Percentiles rank a stretch among this genome's conserved stretches.
Conservation (phyloP, 805 yeast genomes). For the Kurtzmaniella fragi region DNA sequence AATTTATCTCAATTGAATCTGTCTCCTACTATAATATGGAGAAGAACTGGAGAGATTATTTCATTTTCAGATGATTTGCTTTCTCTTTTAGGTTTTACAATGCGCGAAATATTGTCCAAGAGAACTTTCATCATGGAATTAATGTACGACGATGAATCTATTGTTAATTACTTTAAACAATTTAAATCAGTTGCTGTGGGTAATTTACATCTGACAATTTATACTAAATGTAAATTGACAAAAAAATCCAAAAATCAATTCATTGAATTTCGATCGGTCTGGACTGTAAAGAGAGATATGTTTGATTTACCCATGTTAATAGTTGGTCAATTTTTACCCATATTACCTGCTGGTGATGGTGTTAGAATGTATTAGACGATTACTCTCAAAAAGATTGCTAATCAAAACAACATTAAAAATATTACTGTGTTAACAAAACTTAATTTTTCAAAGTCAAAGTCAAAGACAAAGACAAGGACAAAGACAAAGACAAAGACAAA, state of each 20-base stretch:
- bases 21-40: slow-evolving; percentile 80
- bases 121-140: slow-evolving; percentile 70
- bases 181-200: slow-evolving; percentile 74
- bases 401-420: too few relatives aligned
- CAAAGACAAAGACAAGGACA: too few relatives aligned
- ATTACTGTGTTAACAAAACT: too few relatives aligned
- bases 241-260: slow-evolving; percentile 22
- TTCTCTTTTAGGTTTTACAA: slow-evolving; percentile 59
- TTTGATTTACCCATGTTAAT: slow-evolving; percentile 82
- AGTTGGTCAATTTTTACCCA: slow-evolving; percentile 76
- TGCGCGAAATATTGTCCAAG: slow-evolving; percentile 52
- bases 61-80: slow-evolving; percentile 73
- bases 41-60: slow-evolving; percentile 81
- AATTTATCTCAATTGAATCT: slow-evolving; percentile 49
- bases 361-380: slow-evolving; percentile 22
- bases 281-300: slow-evolving; percentile 81
- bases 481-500: too few relatives aligned
- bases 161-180: slow-evolving; percentile 64
- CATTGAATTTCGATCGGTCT: slow-evolving; percentile 69
- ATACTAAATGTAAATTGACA: slow-evolving; percentile 46
- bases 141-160: slow-evolving; percentile 70
- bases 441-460: too few relatives aligned
- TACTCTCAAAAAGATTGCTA: neutral
- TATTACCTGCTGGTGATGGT: slow-evolving; percentile 37
- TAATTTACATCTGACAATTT: slow-evolving; percentile 47